Percentiles rank a stretch among this genome's conserved stretches.
phyloP scores from a whole-genome alignment of 2,329 filamentous ascomycete genomes.

The Sclerotinia minor region DNA sequence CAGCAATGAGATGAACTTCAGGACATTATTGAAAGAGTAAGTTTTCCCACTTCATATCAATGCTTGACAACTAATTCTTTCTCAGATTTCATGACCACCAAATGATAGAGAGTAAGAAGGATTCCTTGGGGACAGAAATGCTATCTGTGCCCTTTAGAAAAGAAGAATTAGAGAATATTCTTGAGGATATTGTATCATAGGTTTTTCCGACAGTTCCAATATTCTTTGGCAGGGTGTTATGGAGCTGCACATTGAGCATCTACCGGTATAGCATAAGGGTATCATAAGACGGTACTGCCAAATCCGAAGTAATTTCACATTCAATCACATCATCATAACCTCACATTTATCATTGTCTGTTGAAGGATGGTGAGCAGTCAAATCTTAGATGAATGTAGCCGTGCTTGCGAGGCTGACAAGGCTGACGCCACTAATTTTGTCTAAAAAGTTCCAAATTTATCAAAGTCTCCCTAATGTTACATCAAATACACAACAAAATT shows the following conservation, averaged over 20 bases:
- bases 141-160: conserved; percentile 81
- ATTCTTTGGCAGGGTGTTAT: conserved; percentile 27
- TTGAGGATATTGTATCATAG: conserved; percentile 65
- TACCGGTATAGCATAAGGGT: background rate
- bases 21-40: conserved; percentile 88
- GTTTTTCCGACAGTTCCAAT: conserved; percentile 12
- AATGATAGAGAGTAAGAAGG: conserved; percentile 88
- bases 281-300: background rate
- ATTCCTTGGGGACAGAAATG: conserved; percentile 80
- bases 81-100: conserved; percentile 89
- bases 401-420: conserved; percentile 7
- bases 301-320: background rate
- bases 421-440: background rate
- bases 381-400: background rate
- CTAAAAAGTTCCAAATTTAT: background rate
- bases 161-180: conserved; percentile 83
- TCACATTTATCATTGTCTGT: background rate
- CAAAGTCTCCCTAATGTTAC: conserved; percentile 29
- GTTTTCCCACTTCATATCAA: conserved; percentile 40
- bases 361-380: background rate
- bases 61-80: conserved; percentile 31
- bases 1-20: conserved; percentile 92
- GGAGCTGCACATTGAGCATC: conserved; percentile 16
- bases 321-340: background rate
- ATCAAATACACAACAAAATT: conserved; percentile 18